Percentiles rank a stretch among this genome's conserved stretches.
Evolutionary conservation across 768 basidiomycete genomes (phyloP).

Genomic region (Myochromella boudieri): DNA sequence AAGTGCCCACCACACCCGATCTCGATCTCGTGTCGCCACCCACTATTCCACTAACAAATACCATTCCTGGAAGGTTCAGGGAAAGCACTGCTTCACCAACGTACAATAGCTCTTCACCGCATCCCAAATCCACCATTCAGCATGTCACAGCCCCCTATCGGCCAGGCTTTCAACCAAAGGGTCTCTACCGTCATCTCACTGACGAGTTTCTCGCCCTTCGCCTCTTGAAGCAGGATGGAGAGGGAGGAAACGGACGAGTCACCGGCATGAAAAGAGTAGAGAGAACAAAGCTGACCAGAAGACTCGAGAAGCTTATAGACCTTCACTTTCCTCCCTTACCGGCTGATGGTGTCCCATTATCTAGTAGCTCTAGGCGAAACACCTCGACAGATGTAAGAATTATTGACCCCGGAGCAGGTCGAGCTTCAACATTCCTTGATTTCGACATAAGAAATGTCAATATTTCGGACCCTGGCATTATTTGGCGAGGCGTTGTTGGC

Average conservation of each 20-base stretch:
- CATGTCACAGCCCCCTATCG: conserved; percentile 65
- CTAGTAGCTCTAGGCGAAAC: conserved; percentile 8
- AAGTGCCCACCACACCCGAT: too few species aligned
- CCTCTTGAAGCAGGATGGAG: conserved; percentile 36
- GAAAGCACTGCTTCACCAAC: not conserved
- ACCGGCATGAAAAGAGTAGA: conserved; percentile 59
- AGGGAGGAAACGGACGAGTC: conserved; percentile 26
- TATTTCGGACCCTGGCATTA: conserved; percentile 54
- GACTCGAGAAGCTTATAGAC: conserved; percentile 84
- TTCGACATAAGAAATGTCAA: conserved; percentile 62
- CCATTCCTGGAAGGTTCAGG: not conserved
- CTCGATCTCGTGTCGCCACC: too few species aligned
- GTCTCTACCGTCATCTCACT: conserved; percentile 76
- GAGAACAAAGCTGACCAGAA: conserved; percentile 78
- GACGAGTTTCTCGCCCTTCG: conserved; percentile 71
- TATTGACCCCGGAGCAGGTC: conserved; percentile 14
- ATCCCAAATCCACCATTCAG: conserved; percentile 3
- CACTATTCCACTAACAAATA: not conserved
- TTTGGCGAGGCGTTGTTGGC: conserved; percentile 65
- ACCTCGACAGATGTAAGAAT: conserved; percentile 16
- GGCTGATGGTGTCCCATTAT: not conserved
- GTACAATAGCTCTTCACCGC: not conserved
- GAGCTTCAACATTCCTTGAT: conserved; percentile 75
- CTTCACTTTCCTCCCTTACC: conserved; percentile 58
- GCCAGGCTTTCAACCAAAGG: conserved; percentile 92